phyloP scores from a whole-genome alignment of 352 stramenopile species.

The Phytophthora quininea region DNA sequence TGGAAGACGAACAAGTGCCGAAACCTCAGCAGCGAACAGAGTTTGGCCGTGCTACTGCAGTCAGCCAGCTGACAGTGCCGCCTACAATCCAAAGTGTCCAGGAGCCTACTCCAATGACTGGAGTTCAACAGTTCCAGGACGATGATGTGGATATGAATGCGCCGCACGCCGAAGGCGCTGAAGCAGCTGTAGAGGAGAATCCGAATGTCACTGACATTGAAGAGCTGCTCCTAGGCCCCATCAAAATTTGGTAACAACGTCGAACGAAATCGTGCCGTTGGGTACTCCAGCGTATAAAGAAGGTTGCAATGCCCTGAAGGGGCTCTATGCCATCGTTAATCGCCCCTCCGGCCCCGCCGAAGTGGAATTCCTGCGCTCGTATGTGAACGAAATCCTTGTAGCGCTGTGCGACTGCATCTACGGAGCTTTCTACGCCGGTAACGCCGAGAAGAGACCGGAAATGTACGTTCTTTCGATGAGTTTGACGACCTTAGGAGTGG shows the following conservation, averaged over 20 bases:
- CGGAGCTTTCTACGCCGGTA: conserved; percentile 63
- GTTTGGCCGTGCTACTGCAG: conserved; percentile 27
- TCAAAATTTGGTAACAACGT: conserved; percentile 73
- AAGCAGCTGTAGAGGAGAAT: conserved; percentile 20
- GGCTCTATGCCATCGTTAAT: conserved; percentile 78
- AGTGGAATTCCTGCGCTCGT: conserved; percentile 67
- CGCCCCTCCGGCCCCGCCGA: conserved; percentile 62
- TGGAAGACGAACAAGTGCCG: conserved; percentile 11
- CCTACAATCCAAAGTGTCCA: not conserved
- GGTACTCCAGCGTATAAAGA: conserved; percentile 58
- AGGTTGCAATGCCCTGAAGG: conserved; percentile 80
- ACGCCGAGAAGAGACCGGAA: conserved; percentile 67
- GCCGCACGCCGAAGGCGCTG: conserved; percentile 8
- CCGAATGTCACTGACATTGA: conserved; percentile 38
- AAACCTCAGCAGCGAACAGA: conserved; percentile 24
- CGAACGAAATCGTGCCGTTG: conserved; percentile 66
- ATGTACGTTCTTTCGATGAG: conserved; percentile 79
- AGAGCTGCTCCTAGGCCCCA: conserved; percentile 63
- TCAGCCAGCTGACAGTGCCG: conserved; percentile 5
- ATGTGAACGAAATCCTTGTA: conserved; percentile 82
- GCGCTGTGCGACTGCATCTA: conserved; percentile 79
- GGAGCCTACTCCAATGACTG: conserved; percentile 34
- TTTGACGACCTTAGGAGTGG: conserved; percentile 66
- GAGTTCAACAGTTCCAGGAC: conserved; percentile 47
- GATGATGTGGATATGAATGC: conserved; percentile 65